These are phyloP conservation scores for Trypanosoma avium DNA, from an alignment of 208 protist species.

Conservation along the genomic window DNA sequence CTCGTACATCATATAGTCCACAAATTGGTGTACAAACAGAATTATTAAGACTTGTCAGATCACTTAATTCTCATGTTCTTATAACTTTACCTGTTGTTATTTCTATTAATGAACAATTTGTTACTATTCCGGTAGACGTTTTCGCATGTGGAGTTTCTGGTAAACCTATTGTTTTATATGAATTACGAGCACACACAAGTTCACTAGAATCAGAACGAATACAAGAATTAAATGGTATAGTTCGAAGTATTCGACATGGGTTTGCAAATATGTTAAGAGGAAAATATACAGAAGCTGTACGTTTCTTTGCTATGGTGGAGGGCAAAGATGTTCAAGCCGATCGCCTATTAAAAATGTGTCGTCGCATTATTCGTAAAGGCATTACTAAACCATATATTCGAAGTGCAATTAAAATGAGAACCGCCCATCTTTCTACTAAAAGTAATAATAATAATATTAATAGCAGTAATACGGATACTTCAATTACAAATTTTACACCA, in stretches of 20 bases:
- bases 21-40: constrained; percentile 29
- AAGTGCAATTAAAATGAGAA: constrained; percentile 29
- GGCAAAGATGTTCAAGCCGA: constrained; percentile 37
- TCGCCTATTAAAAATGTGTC: constrained; percentile 37
- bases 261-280: constrained; percentile 52
- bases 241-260: constrained; percentile 35
- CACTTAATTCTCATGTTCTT: constrained; percentile 44
- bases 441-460: constrained; percentile 16
- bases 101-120: constrained; percentile 42
- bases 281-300: constrained; percentile 40
- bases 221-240: constrained; percentile 22
- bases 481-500: no score
- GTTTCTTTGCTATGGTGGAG: constrained; percentile 28
- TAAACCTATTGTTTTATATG: constrained; percentile 35
- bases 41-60: constrained; percentile 40
- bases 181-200: constrained; percentile 41
- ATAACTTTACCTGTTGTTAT: constrained; percentile 46
- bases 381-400: constrained; percentile 47
- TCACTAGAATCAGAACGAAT: constrained; percentile 17
- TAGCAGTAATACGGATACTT: constrained; percentile 5
- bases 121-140: constrained; percentile 56
- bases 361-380: constrained; percentile 23
- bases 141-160: constrained; percentile 25
- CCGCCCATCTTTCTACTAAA: constrained; percentile 5
- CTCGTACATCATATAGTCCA: constrained; percentile 40